These are phyloP conservation scores for Carex myosuroides DNA, from an alignment of 176 grass and related monocot genomes.

Conservation along the genomic window DNA sequence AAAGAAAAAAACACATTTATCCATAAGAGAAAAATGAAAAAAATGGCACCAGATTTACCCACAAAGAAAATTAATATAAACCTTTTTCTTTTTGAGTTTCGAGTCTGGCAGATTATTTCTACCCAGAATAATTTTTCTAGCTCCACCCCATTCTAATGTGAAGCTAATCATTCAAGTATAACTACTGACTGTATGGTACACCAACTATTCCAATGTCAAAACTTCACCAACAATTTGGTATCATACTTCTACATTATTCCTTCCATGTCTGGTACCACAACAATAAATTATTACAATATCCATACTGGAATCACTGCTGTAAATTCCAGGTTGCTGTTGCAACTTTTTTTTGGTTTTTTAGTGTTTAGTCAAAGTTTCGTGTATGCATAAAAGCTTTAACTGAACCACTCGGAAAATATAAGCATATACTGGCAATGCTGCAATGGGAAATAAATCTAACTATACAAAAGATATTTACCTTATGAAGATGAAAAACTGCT, in stretches of 20 bases:
- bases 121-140: not conserved
- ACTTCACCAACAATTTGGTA: not conserved
- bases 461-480: slow-evolving; percentile 41
- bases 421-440: not conserved
- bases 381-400: not conserved
- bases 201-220: not conserved
- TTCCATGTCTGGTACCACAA: not conserved
- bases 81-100: no score
- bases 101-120: no score
- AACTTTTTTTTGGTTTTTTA: not conserved
- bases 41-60: no score
- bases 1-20: no score
- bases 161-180: not conserved
- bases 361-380: not conserved
- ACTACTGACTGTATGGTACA: not conserved
- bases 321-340: no score
- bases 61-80: no score
- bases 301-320: no score
- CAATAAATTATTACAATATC: no score
- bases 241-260: not conserved
- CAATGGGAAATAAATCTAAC: not conserved
- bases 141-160: not conserved
- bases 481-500: slow-evolving; percentile 77
- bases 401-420: not conserved
- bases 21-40: no score